phyloP scores from a whole-genome alignment of 2,329 filamentous ascomycete genomes.

The Nothophoma quercina region DNA sequence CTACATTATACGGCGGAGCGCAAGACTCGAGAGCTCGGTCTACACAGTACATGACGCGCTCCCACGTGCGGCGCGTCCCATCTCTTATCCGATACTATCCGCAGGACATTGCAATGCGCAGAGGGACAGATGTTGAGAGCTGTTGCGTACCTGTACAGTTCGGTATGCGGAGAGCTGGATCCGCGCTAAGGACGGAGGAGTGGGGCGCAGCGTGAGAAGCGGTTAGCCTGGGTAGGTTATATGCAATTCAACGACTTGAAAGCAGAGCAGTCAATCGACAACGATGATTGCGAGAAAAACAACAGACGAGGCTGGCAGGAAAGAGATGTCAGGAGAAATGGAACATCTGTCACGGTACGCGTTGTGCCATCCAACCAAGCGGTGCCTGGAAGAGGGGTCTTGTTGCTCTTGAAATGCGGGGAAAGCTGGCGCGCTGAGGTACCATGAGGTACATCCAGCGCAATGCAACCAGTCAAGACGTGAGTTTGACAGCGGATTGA shows the following conservation, averaged over 20 bases:
- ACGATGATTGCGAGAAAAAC: slow-evolving; percentile 2
- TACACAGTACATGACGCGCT: slow-evolving; percentile 4
- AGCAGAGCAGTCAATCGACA: slow-evolving; percentile 2
- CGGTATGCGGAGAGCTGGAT: slow-evolving; percentile 12
- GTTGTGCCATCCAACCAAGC: slow-evolving; percentile 25
- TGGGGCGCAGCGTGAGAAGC: slow-evolving; percentile 11
- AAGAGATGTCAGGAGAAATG: slow-evolving; percentile 21
- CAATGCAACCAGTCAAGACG: slow-evolving; percentile 20
- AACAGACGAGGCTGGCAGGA: slow-evolving; percentile 19
- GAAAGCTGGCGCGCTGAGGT: slow-evolving; percentile 24
- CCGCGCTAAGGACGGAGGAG: slow-evolving; percentile 14
- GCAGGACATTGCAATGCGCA: slow-evolving; percentile 10
- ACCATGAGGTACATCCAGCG: slow-evolving; percentile 11
- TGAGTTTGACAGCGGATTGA: slow-evolving; percentile 14
- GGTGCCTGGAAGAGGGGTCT: slow-evolving; percentile 34
- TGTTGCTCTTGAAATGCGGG: slow-evolving; percentile 34
- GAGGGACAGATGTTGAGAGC: slow-evolving; percentile 11
- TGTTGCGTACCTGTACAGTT: slow-evolving; percentile 23
- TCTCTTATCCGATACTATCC: slow-evolving; percentile 28
- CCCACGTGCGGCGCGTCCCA: slow-evolving; percentile 17
- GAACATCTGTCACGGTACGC: slow-evolving; percentile 12
- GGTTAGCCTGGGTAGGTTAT: slow-evolving; percentile 15
- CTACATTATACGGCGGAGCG: slow-evolving; percentile 27
- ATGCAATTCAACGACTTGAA: slow-evolving; percentile 5
- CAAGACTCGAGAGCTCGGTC: slow-evolving; percentile 1